Evolutionary conservation across 139 green algal species (phyloP), one percentile per base, ranked within the genome.

Genomic region (Chlorella ohadii): DNA sequence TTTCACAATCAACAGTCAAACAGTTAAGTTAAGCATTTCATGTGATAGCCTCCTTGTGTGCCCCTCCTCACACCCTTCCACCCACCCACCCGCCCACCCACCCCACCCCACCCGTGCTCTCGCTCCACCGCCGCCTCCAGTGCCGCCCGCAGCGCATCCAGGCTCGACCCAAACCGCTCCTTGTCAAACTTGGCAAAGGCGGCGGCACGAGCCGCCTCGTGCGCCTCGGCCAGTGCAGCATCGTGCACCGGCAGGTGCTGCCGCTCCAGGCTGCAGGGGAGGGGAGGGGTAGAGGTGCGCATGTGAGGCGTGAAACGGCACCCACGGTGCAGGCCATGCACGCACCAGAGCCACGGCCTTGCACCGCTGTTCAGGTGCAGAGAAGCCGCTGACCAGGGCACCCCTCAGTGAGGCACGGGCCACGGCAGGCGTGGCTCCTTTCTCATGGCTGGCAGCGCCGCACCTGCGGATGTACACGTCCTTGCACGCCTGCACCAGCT

Each of bases 181-280:
- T 72, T 68, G 25, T 90, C 83, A 83, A 94, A 95, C 4, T 83
- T 64, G 16, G 68, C 61, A 28, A 78, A 23, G 2, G 86, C 90
- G 27, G 41, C 79, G 0, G 61, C 71, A 1, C 59, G 64, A 7
- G 85, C 79, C 38, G 79, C 61, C 33, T 84, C 75, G 39, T 86
- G 76, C 68, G 34, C 51, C 20, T 47, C 73, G 41, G 79, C 67
- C 59, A 96, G 79, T 11, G 61, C 34, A 6, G 56, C 56, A 27
- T 89, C 90, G 25, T 92, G 84, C 63, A 92, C 81, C 7, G 93
- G 93, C 73, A 96, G 84, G 33, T 38, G 41, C 82, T 94, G 34
- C 36, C 31, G 34, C 25, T 72, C 83, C 66, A 94, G 67, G 31
- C 73, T 47, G 9, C 28, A 67, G 36, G 74, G n/a, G 12, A 41